A percentile compares a stretch with the other conserved stretches of the same genome.
Evolutionary conservation across 139 green algal species (phyloP).

Genomic region (Tetratostichococcus sp.): DNA sequence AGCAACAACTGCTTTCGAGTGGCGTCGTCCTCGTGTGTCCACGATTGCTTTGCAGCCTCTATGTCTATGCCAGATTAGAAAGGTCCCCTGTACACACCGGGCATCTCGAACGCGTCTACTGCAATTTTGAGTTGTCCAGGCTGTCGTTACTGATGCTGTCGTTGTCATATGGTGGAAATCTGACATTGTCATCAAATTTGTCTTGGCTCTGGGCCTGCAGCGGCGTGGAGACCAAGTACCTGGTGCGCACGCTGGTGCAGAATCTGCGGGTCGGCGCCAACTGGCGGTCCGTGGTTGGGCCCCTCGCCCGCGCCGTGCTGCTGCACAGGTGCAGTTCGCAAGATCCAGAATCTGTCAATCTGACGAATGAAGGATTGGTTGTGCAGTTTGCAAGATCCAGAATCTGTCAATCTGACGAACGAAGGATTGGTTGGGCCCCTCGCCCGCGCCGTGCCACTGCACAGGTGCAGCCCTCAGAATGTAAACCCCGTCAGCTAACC

Average conservation of each 20-base stretch:
- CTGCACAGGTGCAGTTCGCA: too few relatives aligned
- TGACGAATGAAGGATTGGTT: constrained; percentile 84
- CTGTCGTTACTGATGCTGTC: too few relatives aligned
- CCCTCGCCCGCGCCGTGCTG: constrained; percentile 61
- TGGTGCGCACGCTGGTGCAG: constrained; percentile 72
- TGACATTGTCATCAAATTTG: too few relatives aligned
- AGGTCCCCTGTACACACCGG: too few relatives aligned
- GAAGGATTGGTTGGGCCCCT: constrained; percentile 77
- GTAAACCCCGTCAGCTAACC: too few relatives aligned
- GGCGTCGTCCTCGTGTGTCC: too few relatives aligned
- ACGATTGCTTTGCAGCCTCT: too few relatives aligned
- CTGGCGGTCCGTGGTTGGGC: constrained; percentile 70
- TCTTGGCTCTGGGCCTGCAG: constrained; percentile 9
- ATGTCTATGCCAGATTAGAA: too few relatives aligned
- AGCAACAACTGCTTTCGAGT: too few relatives aligned
- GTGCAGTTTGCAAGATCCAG: constrained; percentile 55
- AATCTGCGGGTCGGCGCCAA: constrained; percentile 86
- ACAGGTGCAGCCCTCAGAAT: constrained; percentile 15
- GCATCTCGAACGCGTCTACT: too few relatives aligned
- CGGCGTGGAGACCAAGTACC: constrained; percentile 66
- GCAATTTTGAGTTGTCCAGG: too few relatives aligned
- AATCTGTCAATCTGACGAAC: constrained; percentile 86
- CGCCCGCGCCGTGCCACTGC: constrained; percentile 54
- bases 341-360: constrained; percentile 78
- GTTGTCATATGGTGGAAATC: not conserved